These are phyloP conservation scores for Syncephalis plumigaleata DNA, from an alignment of 371 early-diverging fungal genomes.

Conservation along the genomic window DNA sequence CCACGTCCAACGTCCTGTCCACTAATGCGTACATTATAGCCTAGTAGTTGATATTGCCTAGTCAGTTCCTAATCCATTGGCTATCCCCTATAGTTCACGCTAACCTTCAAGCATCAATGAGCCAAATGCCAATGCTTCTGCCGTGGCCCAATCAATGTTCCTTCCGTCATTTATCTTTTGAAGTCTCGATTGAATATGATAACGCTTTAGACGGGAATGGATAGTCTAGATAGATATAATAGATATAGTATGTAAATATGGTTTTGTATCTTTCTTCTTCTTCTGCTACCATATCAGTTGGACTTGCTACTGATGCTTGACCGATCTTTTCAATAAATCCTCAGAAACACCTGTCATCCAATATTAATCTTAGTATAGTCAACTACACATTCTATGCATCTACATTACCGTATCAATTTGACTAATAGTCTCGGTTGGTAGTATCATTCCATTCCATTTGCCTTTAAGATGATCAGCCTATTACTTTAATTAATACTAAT, in stretches of 20 bases:
- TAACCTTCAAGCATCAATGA: constrained; percentile 54
- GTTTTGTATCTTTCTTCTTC: constrained; percentile 1
- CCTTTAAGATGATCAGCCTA: constrained; percentile 37
- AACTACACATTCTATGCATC: background rate
- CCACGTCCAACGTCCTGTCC: constrained; percentile 98
- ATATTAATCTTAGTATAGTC: background rate
- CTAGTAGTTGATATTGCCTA: no score
- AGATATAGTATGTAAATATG: background rate
- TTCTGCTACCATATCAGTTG: constrained; percentile 30
- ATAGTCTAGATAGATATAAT: constrained; percentile 6
- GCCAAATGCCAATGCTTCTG: constrained; percentile 88
- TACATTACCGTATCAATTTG: constrained; percentile 25
- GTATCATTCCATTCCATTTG: constrained; percentile 48
- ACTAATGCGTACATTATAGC: constrained; percentile 73
- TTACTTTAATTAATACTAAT: constrained; percentile 1
- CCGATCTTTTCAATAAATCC: constrained; percentile 48
- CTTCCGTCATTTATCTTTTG: constrained; percentile 45
- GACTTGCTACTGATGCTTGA: constrained; percentile 43
- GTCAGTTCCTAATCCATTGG: no score
- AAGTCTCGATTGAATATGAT: constrained; percentile 69
- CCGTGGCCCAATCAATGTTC: constrained; percentile 90
- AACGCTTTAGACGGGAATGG: constrained; percentile 78
- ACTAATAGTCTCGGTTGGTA: constrained; percentile 27
- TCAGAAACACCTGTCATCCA: constrained; percentile 36
- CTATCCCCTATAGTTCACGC: no score